phyloP scores from a whole-genome alignment of 2,329 filamentous ascomycete genomes.

The Fusarium guadeloupense region DNA sequence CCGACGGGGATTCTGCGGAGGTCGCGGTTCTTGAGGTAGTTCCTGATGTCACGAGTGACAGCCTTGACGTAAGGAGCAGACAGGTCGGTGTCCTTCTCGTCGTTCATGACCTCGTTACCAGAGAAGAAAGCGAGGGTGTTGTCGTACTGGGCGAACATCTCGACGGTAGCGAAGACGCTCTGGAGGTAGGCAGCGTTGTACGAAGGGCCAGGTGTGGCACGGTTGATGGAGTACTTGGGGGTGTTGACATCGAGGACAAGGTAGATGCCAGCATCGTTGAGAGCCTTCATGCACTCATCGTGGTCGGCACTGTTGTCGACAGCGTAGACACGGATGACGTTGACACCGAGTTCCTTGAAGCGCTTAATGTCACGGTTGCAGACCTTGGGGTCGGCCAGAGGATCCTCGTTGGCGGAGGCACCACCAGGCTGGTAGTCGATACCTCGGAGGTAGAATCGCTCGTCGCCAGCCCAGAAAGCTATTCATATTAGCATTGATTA shows the following conservation, averaged over 20 bases:
- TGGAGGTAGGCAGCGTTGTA: constrained; percentile 90
- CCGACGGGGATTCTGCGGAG: constrained; percentile 77
- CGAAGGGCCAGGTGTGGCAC: constrained; percentile 75
- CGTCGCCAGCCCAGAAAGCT: constrained; percentile 65
- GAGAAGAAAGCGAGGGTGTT: constrained; percentile 91
- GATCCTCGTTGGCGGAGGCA: constrained; percentile 68
- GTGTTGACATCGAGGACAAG: constrained; percentile 91
- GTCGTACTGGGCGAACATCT: constrained; percentile 81
- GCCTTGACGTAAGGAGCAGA: constrained; percentile 81
- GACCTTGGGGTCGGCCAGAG: constrained; percentile 73
- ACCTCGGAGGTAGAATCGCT: constrained; percentile 68
- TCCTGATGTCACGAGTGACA: constrained; percentile 78
- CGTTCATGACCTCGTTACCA: constrained; percentile 83
- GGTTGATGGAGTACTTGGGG: constrained; percentile 88
- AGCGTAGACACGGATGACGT: constrained; percentile 92
- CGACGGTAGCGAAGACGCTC: constrained; percentile 86
- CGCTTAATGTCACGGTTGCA: constrained; percentile 83
- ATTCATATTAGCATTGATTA: background rate
- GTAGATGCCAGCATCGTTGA: constrained; percentile 89
- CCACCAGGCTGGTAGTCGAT: constrained; percentile 72
- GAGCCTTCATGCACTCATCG: constrained; percentile 82
- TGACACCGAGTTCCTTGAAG: constrained; percentile 88
- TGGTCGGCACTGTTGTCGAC: constrained; percentile 87
- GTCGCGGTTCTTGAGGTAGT: constrained; percentile 70
- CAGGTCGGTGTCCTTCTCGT: constrained; percentile 67